Conservation (phyloP, 768 basidiomycete genomes). For the Paxillus involutus region DNA sequence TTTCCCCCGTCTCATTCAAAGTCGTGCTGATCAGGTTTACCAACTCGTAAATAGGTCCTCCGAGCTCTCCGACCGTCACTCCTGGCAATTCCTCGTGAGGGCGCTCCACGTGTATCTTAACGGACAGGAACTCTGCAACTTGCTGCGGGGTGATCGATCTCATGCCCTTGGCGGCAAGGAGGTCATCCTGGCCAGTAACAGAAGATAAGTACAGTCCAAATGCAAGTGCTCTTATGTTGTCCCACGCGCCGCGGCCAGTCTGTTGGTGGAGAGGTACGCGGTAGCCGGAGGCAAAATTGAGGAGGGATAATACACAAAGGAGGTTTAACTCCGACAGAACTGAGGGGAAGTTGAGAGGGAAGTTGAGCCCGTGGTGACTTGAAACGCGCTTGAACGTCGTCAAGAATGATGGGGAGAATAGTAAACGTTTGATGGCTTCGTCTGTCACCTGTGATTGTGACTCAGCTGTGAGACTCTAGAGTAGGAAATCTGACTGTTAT, state of each 20-base stretch:
- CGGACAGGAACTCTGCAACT: constrained; percentile 72
- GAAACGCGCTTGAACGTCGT: constrained; percentile 63
- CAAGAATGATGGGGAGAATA: constrained; percentile 64
- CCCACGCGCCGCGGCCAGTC: constrained; percentile 81
- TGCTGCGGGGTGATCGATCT: constrained; percentile 47
- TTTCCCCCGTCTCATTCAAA: constrained; percentile 70
- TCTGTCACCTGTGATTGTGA: constrained; percentile 48
- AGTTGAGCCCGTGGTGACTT: constrained; percentile 61
- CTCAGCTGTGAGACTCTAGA: not conserved
- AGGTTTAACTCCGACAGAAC: constrained; percentile 77
- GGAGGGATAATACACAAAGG: constrained; percentile 70
- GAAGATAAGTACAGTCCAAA: constrained; percentile 74
- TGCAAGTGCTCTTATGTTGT: constrained; percentile 73
- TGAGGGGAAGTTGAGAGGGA: constrained; percentile 81
- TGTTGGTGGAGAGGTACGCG: constrained; percentile 68
- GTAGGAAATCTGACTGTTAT: too few species aligned
- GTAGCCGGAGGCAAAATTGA: constrained; percentile 86
- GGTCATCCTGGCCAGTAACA: constrained; percentile 49
- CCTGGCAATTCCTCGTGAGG: constrained; percentile 70
- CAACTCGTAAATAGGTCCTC: constrained; percentile 71
- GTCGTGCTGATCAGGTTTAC: constrained; percentile 64
- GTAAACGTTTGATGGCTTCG: constrained; percentile 56
- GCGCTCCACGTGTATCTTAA: constrained; percentile 67
- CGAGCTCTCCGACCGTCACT: constrained; percentile 70
- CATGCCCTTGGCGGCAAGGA: constrained; percentile 71